Base-by-base conservation (phyloP, 441 rosid genomes). In the Euphorbia schlechtendalii region DNA sequence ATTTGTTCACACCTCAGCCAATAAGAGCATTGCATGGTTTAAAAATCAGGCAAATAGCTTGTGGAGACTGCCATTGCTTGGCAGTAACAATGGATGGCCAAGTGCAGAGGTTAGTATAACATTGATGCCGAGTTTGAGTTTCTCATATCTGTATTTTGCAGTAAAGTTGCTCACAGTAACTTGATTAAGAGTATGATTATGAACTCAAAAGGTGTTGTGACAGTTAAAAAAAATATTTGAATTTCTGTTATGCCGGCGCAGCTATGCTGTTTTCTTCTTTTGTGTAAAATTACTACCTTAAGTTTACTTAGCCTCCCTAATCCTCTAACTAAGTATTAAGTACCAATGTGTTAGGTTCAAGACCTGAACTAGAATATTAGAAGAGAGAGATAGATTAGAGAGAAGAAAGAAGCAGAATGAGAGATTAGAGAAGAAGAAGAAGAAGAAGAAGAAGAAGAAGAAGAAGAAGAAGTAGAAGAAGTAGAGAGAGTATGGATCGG, bases 41-140 rank as follows among this genome's bases (percentile, higher is more conserved):
- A 71, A 84, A 58, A 82, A 86, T 94, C 7, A 94, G 81, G 82
- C 96, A 90, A 77, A 90, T 94, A 75, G 97, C 99, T 65, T 90
- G 99, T 72, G 99, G 99, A 54, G 97, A 94, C 71, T 87, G 97
- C 83, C 99, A 94, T 71, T 90, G 99, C 74, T 77, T 90, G 77
- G 96, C 97, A 52, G 97, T 90, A 63, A 94, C 95, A 8, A 72
- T 80, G 83, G 96, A 84, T 21, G 99, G 99, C 55, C 86, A 82
- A 74, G 97, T 90, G 57, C 97, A 78, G 66, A 94, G 97, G 99
- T 90, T 76, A 49, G 74, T 67, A 27, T 51, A 24, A 13, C 17
- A 54, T 61, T 73, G 46, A 59, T 51, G 22, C 24, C 56, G 66
- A 17, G 34, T 57, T 61, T 40, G 5, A 15, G 45, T 58, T 69